Evolutionary conservation across 495 filamentous ascomycete species (phyloP), one percentile per base, ranked within the genome.

Genomic region (Penicillium robsamsonii): DNA sequence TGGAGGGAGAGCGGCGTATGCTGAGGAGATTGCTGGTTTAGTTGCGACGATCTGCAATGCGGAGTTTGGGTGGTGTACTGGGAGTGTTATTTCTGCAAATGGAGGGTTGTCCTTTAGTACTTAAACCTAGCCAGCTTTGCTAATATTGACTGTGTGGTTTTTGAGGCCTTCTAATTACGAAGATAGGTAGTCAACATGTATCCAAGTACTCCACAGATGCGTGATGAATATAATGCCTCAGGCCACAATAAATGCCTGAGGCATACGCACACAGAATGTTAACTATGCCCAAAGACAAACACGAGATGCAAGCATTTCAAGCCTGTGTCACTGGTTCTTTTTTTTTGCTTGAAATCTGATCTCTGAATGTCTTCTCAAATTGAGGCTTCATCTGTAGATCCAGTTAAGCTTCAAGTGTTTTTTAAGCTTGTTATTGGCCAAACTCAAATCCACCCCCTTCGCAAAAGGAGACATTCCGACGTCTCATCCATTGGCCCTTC

Each of bases 61-160:
- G 24, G 89, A 94, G 55, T 75, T 76, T 17, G 80, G 70, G 15
- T 92, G 86, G 87, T 84, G 79, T 65, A 94, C 88, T 8, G 90
- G 90, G 0, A 84, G 83, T 61, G 84, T 91, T 5, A 77, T 91
- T 6, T 87, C 82, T 65, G 86, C 86, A 11, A 91, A 91, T 70
- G 88, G 88, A 0, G 88, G 53, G 15, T 30, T 48, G 22, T 41
- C 33, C 1, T 43, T 43, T 27, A 43, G 35, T 31, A 53, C 27
- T 5, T 53, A 33, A 43, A 3, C 0, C 4, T 24, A 24, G 41
- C 4, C 3, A 22, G 20, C 5, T 11, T 43, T 43, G 17, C 6
- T 2, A 11, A 33, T 12, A 27, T 27, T 27, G 4, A 3, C 6
- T 7, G 22, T 22, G 22, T 22, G 25, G 25, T 0, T 7, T 27